These are phyloP conservation scores for Dittrichia graveolens DNA, from an alignment of 129 eudicot genomes.

Conservation along the genomic window DNA sequence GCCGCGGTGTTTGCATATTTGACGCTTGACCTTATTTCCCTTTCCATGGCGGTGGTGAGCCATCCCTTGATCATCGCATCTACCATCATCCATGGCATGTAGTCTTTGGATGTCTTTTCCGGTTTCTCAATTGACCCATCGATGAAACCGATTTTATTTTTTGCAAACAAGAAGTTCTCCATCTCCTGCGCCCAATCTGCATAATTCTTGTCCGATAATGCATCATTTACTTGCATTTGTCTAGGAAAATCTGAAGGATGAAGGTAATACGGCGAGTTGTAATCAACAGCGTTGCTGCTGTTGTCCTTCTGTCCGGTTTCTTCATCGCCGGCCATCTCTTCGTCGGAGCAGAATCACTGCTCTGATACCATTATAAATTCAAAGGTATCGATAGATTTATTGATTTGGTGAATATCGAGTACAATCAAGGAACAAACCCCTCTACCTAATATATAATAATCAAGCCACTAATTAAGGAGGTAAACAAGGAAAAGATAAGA, in stretches of 20 bases:
- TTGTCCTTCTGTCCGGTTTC: not conserved
- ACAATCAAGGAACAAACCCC: too few relatives aligned
- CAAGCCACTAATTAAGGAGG: too few relatives aligned
- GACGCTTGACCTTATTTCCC: not conserved
- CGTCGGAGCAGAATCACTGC: constrained; percentile 10
- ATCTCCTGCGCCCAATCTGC: constrained; percentile 1
- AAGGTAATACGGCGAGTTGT: not conserved
- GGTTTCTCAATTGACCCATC: not conserved
- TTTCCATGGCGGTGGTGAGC: constrained; percentile 6
- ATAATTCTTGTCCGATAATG: constrained; percentile 10
- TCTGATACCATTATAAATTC: constrained; percentile 14
- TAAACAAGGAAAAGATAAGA: too few relatives aligned
- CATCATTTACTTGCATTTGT: not conserved
- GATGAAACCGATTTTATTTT: not conserved
- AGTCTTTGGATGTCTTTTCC: not conserved
- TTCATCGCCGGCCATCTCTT: not conserved
- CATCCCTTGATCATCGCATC: constrained; percentile 2
- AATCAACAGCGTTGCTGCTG: not conserved
- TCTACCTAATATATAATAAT: too few relatives aligned
- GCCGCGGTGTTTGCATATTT: not conserved
- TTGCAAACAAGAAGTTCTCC: not conserved
- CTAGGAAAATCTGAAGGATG: not conserved
- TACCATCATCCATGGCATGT: constrained; percentile 4
- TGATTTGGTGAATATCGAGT: too few relatives aligned
- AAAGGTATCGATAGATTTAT: too few relatives aligned